Evolutionary conservation across 345 rosid genomes (phyloP).

Genomic region (Boechera divaricarpa): DNA sequence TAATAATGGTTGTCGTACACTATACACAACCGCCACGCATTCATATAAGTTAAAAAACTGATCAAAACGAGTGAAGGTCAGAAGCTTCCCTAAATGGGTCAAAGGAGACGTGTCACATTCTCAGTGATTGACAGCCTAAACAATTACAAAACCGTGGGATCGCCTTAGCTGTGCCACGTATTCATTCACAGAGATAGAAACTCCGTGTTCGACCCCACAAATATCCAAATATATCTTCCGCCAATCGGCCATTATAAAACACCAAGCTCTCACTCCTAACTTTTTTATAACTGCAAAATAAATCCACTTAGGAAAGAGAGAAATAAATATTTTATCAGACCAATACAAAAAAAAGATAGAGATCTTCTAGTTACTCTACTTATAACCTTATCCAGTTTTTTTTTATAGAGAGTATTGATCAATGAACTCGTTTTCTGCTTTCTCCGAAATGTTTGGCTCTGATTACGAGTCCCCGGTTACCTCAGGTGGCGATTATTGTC

Average conservation of each 20-base stretch:
- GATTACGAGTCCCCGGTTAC: conserved; percentile 47
- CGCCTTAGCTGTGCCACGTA: not conserved
- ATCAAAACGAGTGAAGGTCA: not conserved
- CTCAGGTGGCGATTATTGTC: conserved; percentile 30
- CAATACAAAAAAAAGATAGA: not conserved
- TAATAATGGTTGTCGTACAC: not conserved
- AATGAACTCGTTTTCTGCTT: conserved; percentile 24
- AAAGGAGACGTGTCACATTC: not conserved
- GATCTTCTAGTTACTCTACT: conserved; percentile 12
- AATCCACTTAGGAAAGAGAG: not conserved
- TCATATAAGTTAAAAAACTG: not conserved
- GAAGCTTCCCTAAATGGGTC: not conserved
- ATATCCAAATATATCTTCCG: not conserved
- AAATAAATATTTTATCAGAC: conserved; percentile 17
- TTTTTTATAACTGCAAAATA: not conserved
- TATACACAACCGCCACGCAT: not conserved
- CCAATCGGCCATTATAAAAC: not conserved
- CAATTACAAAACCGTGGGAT: conserved; percentile 2
- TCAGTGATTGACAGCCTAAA: not conserved
- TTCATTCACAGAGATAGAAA: not conserved
- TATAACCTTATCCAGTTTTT: not conserved
- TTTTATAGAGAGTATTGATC: not conserved
- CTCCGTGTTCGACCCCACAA: not conserved
- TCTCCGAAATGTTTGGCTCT: conserved; percentile 39
- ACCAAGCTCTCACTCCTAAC: not conserved